Percentiles rank a stretch among this genome's conserved stretches.
Conservation (phyloP, 2,329 filamentous ascomycete species). For the Penicillium sp. region DNA sequence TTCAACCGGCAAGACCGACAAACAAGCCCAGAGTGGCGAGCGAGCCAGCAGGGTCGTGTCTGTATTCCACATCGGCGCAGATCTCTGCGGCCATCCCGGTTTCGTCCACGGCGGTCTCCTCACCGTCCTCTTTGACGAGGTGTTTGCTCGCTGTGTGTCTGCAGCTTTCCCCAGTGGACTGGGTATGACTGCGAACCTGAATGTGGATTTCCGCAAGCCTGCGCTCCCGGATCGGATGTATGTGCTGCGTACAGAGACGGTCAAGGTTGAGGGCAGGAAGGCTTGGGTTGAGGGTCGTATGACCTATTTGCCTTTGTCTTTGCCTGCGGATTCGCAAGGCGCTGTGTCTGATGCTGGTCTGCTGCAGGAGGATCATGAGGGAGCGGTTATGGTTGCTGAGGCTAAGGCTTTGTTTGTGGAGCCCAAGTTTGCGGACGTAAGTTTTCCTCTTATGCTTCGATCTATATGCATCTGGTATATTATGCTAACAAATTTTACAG, state of each 20-base stretch:
- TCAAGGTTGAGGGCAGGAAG: slow-evolving; percentile 38
- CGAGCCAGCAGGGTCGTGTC: slow-evolving; percentile 24
- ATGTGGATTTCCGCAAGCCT: slow-evolving; percentile 38
- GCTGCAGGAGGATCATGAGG: slow-evolving; percentile 22
- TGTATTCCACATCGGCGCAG: slow-evolving; percentile 34
- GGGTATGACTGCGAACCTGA: slow-evolving; percentile 41
- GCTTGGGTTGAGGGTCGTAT: slow-evolving; percentile 39
- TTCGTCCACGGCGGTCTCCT: slow-evolving; percentile 39
- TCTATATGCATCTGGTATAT: not conserved
- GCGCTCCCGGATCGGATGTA: slow-evolving; percentile 34
- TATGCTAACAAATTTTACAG: slow-evolving; percentile 19
- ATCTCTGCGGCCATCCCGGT: slow-evolving; percentile 38
- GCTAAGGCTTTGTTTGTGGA: slow-evolving; percentile 41
- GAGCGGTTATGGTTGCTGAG: slow-evolving; percentile 34
- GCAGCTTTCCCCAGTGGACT: slow-evolving; percentile 33
- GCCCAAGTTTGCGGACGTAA: slow-evolving; percentile 39
- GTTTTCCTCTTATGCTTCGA: slow-evolving; percentile 3
- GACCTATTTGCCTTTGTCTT: slow-evolving; percentile 23
- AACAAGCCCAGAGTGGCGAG: not conserved
- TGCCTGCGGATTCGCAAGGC: slow-evolving; percentile 8
- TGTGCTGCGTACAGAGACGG: slow-evolving; percentile 34
- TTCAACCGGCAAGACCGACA: slow-evolving; percentile 9
- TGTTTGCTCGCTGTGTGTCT: slow-evolving; percentile 38
- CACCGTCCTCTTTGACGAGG: slow-evolving; percentile 38
- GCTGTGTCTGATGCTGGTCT: slow-evolving; percentile 13